Evolutionary conservation across 2,329 filamentous ascomycete genomes (phyloP), one percentile per base, ranked within the genome.

Genomic region (Celoporthe dispersa): DNA sequence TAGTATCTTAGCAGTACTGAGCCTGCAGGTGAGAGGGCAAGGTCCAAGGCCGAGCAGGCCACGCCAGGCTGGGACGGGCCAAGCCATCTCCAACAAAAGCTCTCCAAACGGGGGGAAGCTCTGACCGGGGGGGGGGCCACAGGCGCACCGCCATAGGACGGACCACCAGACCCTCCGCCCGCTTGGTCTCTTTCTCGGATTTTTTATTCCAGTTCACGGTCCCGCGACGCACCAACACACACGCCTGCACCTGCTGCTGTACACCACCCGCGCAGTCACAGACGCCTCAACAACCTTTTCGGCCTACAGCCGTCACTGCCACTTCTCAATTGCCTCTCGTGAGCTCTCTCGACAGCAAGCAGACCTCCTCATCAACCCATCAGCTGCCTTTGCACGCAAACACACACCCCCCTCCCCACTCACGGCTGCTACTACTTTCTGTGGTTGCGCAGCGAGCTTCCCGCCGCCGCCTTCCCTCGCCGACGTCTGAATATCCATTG

Each of bases 401-500:
- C 28, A 14, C 25, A 14, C 53, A 31, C 25, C 6, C 25, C 28
- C 53, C 53, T 57, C 53, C 16, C 53, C 28, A 57, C 25, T 31
- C 53, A 16, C 53, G 25, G 28, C 25, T 31, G 28, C 19, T 19
- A 53, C 6, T 48, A 28, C 25, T 33, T 22, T 57, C 12, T 33
- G 25, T 33, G 53, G 11, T n/a, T n/a, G 41, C 31, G 9, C 28
- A 28, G 28, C 25, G 48, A 44, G 59, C 66, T 64, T 28, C 44
- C 25, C 55, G 37, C 35, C 64, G 64, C 39, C 39, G 7, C 48
- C 25, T 53, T 9, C 31, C 39, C 19, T 37, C 35, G 60, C 37
- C 14, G n/a, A 33, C 64, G 41, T 55, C 8, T 44, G 48, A 3
- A n/a, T n/a, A 39, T 67, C 62, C 62, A 53, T 44, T 66, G 51